Evolutionary conservation across 768 basidiomycete genomes (phyloP).

Genomic region (Termitomyces sp.): DNA sequence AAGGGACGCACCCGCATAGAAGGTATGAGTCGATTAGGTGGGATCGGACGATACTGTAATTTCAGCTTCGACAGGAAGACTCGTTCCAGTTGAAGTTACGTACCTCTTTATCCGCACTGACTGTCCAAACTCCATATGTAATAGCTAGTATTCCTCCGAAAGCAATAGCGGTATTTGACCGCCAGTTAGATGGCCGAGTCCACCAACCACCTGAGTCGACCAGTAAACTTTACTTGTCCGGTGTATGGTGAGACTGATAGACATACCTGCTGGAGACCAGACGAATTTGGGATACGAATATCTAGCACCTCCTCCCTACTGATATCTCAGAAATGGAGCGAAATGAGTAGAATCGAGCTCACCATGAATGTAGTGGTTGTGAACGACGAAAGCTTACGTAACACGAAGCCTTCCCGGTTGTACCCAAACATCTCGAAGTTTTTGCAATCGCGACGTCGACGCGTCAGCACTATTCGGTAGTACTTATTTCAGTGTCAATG

Average conservation of each 20-base stretch:
- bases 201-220: conserved; percentile 82
- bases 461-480: not conserved
- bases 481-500: conserved; percentile 22
- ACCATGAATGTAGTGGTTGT: conserved; percentile 6
- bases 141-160: conserved; percentile 62
- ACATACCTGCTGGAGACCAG: conserved; percentile 84
- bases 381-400: conserved; percentile 9
- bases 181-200: conserved; percentile 89
- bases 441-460: not conserved
- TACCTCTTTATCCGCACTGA: conserved; percentile 81
- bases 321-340: not conserved
- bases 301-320: conserved; percentile 74
- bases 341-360: not conserved
- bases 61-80: not conserved
- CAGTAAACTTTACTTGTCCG: not conserved
- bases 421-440: conserved; percentile 1
- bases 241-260: conserved; percentile 2
- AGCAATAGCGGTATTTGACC: conserved; percentile 72
- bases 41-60: conserved; percentile 47
- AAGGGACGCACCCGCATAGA: conserved; percentile 61
- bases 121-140: conserved; percentile 59
- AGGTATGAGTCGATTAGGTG: conserved; percentile 68
- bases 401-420: conserved; percentile 13
- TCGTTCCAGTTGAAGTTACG: conserved; percentile 16
- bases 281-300: conserved; percentile 95